A percentile compares a stretch with the other conserved stretches of the same genome.
Evolutionary conservation across 768 basidiomycete genomes (phyloP).

Genomic region (Leccinellum albellum): DNA sequence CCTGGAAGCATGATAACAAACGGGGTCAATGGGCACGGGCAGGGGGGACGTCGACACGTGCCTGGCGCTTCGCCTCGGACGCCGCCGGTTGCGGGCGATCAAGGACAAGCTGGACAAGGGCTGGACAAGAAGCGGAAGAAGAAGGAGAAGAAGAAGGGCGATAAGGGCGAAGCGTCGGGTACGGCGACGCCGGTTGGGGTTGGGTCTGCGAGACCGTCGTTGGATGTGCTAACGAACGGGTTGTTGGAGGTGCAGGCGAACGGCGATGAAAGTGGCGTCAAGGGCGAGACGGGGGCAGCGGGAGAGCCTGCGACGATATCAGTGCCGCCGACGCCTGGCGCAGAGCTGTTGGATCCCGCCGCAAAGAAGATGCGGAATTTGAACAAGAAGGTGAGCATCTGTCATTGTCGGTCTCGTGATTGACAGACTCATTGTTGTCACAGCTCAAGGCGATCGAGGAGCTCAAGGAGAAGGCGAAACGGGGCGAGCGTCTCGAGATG

Average conservation of each 20-base stretch:
- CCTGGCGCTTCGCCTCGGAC: slow-evolving; percentile 66
- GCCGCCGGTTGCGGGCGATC: slow-evolving; percentile 44
- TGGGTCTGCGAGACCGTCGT: slow-evolving; percentile 30
- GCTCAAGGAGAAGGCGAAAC: slow-evolving; percentile 85
- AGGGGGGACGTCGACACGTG: slow-evolving; percentile 42
- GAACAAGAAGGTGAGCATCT: slow-evolving; percentile 77
- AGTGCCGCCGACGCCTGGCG: slow-evolving; percentile 52
- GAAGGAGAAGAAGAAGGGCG: slow-evolving; percentile 55
- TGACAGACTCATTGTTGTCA: background rate
- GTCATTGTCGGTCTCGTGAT: background rate
- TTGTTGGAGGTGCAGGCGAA: slow-evolving; percentile 17
- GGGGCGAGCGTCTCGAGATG: slow-evolving; percentile 88
- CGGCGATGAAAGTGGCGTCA: slow-evolving; percentile 7
- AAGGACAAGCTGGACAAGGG: slow-evolving; percentile 22
- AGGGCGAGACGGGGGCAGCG: background rate
- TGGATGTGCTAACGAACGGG: slow-evolving; percentile 35
- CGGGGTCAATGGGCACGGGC: slow-evolving; percentile 29
- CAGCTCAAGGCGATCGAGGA: slow-evolving; percentile 99
- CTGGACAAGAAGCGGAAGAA: slow-evolving; percentile 44
- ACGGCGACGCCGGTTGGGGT: slow-evolving; percentile 28
- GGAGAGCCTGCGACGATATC: slow-evolving; percentile 17
- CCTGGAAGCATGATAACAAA: slow-evolving; percentile 44
- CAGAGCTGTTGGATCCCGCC: slow-evolving; percentile 65
- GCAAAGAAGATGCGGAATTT: slow-evolving; percentile 94
- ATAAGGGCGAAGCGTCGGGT: slow-evolving; percentile 29